These are phyloP conservation scores for Cytospora chrysosperma DNA, from an alignment of 2,329 filamentous ascomycete species.

Conservation along the genomic window DNA sequence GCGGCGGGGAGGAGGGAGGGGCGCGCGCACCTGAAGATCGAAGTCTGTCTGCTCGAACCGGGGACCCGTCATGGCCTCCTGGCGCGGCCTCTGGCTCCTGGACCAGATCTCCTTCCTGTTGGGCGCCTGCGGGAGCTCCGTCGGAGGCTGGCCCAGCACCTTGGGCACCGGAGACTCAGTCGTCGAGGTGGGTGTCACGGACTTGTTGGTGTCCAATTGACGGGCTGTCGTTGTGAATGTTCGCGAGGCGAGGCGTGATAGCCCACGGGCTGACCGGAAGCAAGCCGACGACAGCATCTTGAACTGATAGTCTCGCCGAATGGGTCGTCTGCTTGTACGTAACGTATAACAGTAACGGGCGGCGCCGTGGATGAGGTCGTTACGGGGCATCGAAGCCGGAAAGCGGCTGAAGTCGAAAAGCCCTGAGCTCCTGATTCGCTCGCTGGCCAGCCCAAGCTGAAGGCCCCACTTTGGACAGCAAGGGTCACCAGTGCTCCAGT, in stretches of 20 bases:
- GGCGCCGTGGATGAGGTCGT: not conserved
- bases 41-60: slow-evolving; percentile 98
- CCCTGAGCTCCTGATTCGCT: not conserved
- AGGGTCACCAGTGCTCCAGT: not conserved
- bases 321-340: not conserved
- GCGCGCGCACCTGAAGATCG: slow-evolving; percentile 72
- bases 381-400: not conserved
- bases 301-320: slow-evolving; percentile 2
- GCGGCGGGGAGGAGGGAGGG: not conserved
- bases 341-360: not conserved
- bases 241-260: slow-evolving; percentile 46
- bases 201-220: slow-evolving; percentile 42
- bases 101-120: slow-evolving; percentile 84
- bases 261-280: slow-evolving; percentile 40
- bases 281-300: slow-evolving; percentile 49
- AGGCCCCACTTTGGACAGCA: not conserved
- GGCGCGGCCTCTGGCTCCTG: slow-evolving; percentile 76
- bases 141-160: slow-evolving; percentile 41
- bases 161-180: slow-evolving; percentile 44
- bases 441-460: not conserved
- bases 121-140: slow-evolving; percentile 72
- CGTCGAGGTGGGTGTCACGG: slow-evolving; percentile 40
- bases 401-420: not conserved
- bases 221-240: slow-evolving; percentile 49
- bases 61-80: slow-evolving; percentile 85